Evolutionary conservation across 2,329 filamentous ascomycete genomes (phyloP).

Genomic region (Aspergillus ruber): DNA sequence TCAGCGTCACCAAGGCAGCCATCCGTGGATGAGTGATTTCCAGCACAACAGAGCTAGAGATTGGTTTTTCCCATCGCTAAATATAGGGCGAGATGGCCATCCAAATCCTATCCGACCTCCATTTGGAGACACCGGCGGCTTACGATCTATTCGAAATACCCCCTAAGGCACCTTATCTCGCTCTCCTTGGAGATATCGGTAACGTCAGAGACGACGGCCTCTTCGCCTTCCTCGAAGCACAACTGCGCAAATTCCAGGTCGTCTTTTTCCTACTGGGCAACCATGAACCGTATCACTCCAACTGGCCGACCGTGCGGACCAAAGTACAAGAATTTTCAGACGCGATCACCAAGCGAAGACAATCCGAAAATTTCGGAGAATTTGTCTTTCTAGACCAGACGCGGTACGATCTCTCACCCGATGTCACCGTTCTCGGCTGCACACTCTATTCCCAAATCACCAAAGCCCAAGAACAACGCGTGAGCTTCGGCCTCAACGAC

Average conservation of each 20-base stretch:
- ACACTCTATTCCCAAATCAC: constrained; percentile 47
- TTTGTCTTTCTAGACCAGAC: constrained; percentile 39
- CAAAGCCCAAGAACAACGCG: constrained; percentile 26
- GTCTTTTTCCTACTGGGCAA: constrained; percentile 53
- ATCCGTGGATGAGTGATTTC: not conserved
- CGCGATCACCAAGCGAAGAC: constrained; percentile 10
- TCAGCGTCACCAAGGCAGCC: too few species aligned
- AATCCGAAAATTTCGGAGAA: constrained; percentile 15
- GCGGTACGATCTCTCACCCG: constrained; percentile 31
- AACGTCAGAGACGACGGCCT: constrained; percentile 40
- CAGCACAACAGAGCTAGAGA: not conserved
- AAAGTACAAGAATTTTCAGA: constrained; percentile 19
- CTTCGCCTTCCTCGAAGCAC: constrained; percentile 42
- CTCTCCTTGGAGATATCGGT: constrained; percentile 54
- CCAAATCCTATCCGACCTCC: constrained; percentile 54
- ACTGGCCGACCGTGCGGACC: constrained; percentile 18
- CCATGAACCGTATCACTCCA: constrained; percentile 48
- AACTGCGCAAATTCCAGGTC: constrained; percentile 43
- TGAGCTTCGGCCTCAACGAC: constrained; percentile 46
- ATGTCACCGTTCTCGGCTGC: constrained; percentile 40
- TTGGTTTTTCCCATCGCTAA: not conserved
- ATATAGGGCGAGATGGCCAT: constrained; percentile 15
- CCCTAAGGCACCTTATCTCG: constrained; percentile 46
- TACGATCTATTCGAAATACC: constrained; percentile 48
- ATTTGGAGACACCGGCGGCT: constrained; percentile 45